Evolutionary conservation across 2,329 filamentous ascomycete species (phyloP).

Genomic region (Diplodia corticola): DNA sequence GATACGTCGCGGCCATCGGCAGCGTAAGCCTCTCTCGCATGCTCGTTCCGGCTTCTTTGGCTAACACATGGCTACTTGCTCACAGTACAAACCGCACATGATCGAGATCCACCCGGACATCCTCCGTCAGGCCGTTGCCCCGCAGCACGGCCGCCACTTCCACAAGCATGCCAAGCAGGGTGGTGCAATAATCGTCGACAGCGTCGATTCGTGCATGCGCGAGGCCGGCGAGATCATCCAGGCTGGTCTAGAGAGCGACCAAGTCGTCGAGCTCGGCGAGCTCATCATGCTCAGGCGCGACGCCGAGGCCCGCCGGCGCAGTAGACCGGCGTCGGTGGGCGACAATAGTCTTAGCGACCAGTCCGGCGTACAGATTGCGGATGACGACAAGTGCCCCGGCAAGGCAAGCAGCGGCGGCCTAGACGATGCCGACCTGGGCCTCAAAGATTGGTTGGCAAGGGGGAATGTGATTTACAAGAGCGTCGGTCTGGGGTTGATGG

Average conservation of each 20-base stretch:
- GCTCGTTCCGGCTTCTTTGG: neutral
- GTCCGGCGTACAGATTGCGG: constrained; percentile 31
- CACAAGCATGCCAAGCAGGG: constrained; percentile 64
- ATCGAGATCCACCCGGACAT: constrained; percentile 78
- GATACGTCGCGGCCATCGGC: constrained; percentile 72
- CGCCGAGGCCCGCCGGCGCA: constrained; percentile 41
- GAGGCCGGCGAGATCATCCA: constrained; percentile 87
- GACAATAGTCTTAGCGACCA: constrained; percentile 28
- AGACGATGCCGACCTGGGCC: constrained; percentile 38
- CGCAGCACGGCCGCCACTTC: constrained; percentile 59
- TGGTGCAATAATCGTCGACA: constrained; percentile 64
- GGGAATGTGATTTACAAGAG: constrained; percentile 71
- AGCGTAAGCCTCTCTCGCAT: constrained; percentile 37
- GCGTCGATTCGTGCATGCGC: constrained; percentile 73
- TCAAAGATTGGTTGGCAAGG: constrained; percentile 61
- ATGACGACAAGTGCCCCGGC: constrained; percentile 26
- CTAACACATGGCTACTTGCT: neutral
- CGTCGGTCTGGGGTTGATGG: constrained; percentile 68
- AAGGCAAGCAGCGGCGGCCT: constrained; percentile 32
- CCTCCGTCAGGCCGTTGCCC: constrained; percentile 62
- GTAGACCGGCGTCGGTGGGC: constrained; percentile 22
- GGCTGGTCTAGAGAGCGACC: constrained; percentile 68
- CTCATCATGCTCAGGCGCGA: constrained; percentile 65
- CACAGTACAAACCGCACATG: constrained; percentile 68
- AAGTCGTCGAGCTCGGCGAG: constrained; percentile 86